Evolutionary conservation across 331 rosid genomes (phyloP).

Genomic region (Dryas integrifolia): DNA sequence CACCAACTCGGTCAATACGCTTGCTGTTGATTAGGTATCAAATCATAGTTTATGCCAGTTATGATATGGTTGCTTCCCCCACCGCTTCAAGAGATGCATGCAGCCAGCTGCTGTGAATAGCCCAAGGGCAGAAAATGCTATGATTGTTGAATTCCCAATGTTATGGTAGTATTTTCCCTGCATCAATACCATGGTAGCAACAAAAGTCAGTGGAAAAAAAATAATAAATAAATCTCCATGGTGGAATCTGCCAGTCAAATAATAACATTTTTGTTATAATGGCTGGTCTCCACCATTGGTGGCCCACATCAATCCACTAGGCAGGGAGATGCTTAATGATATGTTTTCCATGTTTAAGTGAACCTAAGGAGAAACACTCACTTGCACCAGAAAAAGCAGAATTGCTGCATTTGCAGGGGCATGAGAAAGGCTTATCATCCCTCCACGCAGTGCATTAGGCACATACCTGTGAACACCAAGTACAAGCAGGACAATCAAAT

Average conservation of each 20-base stretch:
- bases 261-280: not conserved
- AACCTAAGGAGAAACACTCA: slow-evolving; percentile 30
- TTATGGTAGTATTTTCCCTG: slow-evolving; percentile 66
- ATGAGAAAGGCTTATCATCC: slow-evolving; percentile 84
- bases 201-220: not conserved
- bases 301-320: not conserved
- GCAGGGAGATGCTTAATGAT: not conserved
- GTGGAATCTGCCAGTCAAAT: not conserved
- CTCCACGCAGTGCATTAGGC: slow-evolving; percentile 93
- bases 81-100: slow-evolving; percentile 72
- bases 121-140: slow-evolving; percentile 63
- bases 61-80: slow-evolving; percentile 88
- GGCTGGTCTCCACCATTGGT: not conserved
- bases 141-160: slow-evolving; percentile 60
- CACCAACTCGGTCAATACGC: not conserved
- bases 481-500: slow-evolving; percentile 16
- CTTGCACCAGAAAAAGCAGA: slow-evolving; percentile 71
- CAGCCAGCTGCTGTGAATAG: slow-evolving; percentile 69
- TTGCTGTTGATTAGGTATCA: not conserved
- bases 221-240: slow-evolving; percentile 1
- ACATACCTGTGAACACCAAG: slow-evolving; percentile 65
- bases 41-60: slow-evolving; percentile 66
- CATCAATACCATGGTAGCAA: slow-evolving; percentile 20
- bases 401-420: slow-evolving; percentile 75
- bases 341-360: not conserved